Conservation (phyloP, 1,284 basidiomycete genomes). For the Paramarasmius palmivorus region DNA sequence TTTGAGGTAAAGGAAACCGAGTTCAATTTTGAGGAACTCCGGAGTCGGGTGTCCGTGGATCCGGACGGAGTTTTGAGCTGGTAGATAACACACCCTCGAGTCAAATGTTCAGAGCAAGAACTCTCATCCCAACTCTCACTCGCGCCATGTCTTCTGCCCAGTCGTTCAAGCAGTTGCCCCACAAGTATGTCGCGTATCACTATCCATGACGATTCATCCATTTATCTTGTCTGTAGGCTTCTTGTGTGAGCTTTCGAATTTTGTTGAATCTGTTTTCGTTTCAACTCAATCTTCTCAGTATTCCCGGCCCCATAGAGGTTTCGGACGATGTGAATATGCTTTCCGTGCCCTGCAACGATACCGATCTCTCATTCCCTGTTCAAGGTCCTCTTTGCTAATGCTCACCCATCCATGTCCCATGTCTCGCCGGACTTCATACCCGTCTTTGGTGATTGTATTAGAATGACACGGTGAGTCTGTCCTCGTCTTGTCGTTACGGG, state of each 20-base stretch:
- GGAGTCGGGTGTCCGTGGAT: no score
- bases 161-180: conserved; percentile 10
- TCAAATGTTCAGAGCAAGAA: no score
- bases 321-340: conserved; percentile 64
- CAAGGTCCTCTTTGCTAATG: conserved; percentile 70
- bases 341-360: conserved; percentile 1
- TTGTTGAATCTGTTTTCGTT: neutral
- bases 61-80: no score
- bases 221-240: conserved; percentile 7
- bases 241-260: conserved; percentile 5
- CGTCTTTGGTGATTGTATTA: conserved; percentile 88
- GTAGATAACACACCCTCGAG: no score
- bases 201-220: neutral
- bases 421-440: conserved; percentile 90
- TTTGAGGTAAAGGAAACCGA: no score
- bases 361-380: conserved; percentile 1
- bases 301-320: conserved; percentile 84
- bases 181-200: neutral
- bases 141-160: conserved; percentile 4
- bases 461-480: conserved; percentile 69
- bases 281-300: conserved; percentile 38
- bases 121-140: no score
- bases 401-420: conserved; percentile 88
- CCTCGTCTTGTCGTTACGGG: conserved; percentile 1
- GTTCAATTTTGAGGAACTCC: no score